phyloP scores from a whole-genome alignment of 2,329 filamentous ascomycete genomes.

The Sclerotinia minor region DNA sequence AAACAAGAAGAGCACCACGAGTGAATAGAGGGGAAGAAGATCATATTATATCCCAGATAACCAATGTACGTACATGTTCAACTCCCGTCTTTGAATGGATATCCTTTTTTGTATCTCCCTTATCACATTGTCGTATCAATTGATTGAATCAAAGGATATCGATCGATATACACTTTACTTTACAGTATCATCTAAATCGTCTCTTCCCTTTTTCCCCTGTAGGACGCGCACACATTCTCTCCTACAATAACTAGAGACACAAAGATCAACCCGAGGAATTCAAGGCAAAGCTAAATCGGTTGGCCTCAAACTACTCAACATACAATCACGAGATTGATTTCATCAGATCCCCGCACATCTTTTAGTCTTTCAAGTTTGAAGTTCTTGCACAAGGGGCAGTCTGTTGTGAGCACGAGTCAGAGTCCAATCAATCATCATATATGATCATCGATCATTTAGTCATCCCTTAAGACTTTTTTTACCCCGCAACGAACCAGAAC shows the following conservation, averaged over 20 bases:
- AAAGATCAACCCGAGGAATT: conserved; percentile 20
- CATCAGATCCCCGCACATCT: conserved; percentile 16
- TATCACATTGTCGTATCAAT: not conserved
- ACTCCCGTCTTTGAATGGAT: not conserved
- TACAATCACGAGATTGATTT: conserved; percentile 23
- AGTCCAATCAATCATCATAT: conserved; percentile 22
- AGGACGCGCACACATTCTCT: not conserved
- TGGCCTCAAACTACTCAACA: conserved; percentile 6
- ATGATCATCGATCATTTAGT: conserved; percentile 20
- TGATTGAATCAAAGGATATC: not conserved
- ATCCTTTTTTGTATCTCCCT: not conserved
- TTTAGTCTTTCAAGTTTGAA: not conserved
- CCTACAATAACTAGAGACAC: conserved; percentile 3
- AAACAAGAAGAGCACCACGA: not conserved
- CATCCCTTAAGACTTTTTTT: conserved; percentile 25
- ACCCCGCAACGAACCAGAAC: conserved; percentile 33
- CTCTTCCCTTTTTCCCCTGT: not conserved
- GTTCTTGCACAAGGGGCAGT: conserved; percentile 10
- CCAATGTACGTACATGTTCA: conserved; percentile 8
- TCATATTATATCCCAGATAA: not conserved
- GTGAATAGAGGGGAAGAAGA: not conserved
- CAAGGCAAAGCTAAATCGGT: not conserved
- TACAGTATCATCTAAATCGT: not conserved
- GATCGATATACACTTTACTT: too few relatives aligned
- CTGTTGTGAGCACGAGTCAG: conserved; percentile 31